phyloP scores from a whole-genome alignment of 257 asterid genomes.

The Lithospermum erythrorhizon region DNA sequence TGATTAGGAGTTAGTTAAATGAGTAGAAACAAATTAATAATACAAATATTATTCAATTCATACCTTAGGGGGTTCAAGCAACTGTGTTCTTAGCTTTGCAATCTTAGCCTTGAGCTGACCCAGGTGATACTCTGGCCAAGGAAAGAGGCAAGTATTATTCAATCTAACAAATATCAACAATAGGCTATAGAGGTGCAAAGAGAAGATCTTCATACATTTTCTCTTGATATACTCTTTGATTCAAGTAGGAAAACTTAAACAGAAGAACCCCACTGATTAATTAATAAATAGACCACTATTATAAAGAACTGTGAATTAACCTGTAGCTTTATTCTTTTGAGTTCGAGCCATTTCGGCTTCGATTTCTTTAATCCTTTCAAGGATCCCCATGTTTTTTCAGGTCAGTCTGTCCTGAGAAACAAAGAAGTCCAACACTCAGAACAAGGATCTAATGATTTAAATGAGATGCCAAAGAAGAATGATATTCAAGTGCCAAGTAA shows the following conservation, averaged over 20 bases:
- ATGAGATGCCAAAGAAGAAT: constrained; percentile 7
- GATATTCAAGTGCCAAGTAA: not conserved
- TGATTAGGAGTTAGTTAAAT: not conserved
- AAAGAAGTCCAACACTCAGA: constrained; percentile 8
- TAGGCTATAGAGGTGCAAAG: not conserved
- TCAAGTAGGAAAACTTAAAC: not conserved
- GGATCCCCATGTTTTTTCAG: constrained; percentile 68
- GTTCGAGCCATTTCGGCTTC: constrained; percentile 99
- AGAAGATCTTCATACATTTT: not conserved
- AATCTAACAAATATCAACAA: not conserved
- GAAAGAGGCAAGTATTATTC: not conserved
- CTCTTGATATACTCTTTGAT: not conserved
- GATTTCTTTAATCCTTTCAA: constrained; percentile 88
- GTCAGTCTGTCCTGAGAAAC: constrained; percentile 28
- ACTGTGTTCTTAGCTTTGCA: constrained; percentile 96
- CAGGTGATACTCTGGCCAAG: constrained; percentile 78
- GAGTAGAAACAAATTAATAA: not conserved
- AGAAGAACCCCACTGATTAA: not conserved
- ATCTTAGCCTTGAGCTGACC: constrained; percentile 99
- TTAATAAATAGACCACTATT: not conserved
- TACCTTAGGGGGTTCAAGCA: constrained; percentile 98
- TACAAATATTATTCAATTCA: constrained; percentile 3
- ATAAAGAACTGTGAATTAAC: constrained; percentile 11
- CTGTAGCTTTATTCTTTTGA: constrained; percentile 98
- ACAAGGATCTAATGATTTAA: not conserved